A percentile compares a stretch with the other conserved stretches of the same genome.
Evolutionary conservation across 2,329 filamentous ascomycete genomes (phyloP).

Genomic region (Calonectria hawksworthii): DNA sequence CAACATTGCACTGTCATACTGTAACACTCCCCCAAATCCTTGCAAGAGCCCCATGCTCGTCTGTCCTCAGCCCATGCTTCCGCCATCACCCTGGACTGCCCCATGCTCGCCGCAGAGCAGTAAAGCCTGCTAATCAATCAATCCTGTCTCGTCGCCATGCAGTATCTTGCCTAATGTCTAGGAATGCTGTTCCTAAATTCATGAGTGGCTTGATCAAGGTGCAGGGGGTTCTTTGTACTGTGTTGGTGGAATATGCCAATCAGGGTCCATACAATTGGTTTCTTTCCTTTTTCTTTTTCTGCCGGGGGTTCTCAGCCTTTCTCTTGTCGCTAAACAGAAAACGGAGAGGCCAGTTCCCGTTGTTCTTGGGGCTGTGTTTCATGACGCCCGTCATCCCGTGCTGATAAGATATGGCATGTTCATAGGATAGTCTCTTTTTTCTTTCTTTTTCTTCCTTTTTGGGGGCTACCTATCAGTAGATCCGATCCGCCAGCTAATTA

Average conservation of each 20-base stretch:
- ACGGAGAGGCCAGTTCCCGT: slow-evolving; percentile 25
- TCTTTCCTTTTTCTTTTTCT: not conserved
- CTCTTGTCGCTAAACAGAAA: not conserved
- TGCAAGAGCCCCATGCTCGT: not conserved
- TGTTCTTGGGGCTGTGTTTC: slow-evolving; percentile 38
- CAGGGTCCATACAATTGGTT: not conserved
- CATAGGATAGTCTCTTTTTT: slow-evolving; percentile 23
- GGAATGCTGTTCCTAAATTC: slow-evolving; percentile 4
- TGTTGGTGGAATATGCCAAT: not conserved
- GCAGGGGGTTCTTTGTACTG: slow-evolving; percentile 24
- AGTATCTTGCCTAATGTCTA: not conserved
- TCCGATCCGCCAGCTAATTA: not conserved
- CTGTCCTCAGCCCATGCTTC: not conserved
- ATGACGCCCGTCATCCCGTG: slow-evolving; percentile 13
- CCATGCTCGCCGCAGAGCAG: slow-evolving; percentile 19
- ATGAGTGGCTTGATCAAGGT: slow-evolving; percentile 23
- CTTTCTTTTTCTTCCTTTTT: slow-evolving; percentile 20
- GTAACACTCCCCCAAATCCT: slow-evolving; percentile 10
- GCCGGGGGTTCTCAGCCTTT: too few relatives aligned
- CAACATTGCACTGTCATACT: not conserved
- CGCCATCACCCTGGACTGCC: slow-evolving; percentile 14
- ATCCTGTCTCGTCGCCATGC: not conserved
- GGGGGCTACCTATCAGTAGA: not conserved
- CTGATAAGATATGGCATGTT: slow-evolving; percentile 43
- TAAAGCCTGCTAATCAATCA: slow-evolving; percentile 10